Evolutionary conservation across 2,329 filamentous ascomycete species (phyloP).

Genomic region (Leptographium wingfieldii): DNA sequence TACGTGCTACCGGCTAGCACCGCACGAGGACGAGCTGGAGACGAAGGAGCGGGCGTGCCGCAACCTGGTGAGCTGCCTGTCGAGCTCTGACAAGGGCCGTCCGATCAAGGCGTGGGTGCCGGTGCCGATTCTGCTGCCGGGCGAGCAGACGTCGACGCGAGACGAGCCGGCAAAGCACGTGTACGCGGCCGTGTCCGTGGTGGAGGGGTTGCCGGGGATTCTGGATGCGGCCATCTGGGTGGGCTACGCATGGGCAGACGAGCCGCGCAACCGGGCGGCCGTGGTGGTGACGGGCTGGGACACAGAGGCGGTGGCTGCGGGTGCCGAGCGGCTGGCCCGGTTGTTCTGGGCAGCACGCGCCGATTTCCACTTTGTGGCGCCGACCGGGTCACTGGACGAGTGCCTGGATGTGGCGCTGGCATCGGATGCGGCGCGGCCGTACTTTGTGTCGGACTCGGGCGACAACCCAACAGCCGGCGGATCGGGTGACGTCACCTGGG

Average conservation of each 20-base stretch:
- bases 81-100: constrained; percentile 10
- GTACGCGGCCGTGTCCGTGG: constrained; percentile 31
- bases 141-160: constrained; percentile 42
- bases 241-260: constrained; percentile 43
- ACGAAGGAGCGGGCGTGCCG: constrained; percentile 38
- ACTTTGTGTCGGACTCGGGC: constrained; percentile 42
- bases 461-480: constrained; percentile 44
- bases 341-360: constrained; percentile 33
- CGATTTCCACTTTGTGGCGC: constrained; percentile 39
- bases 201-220: constrained; percentile 27
- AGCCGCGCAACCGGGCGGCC: constrained; percentile 35
- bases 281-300: constrained; percentile 41
- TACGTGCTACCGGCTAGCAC: constrained; percentile 40
- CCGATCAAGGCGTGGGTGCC: constrained; percentile 41
- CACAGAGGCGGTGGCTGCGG: constrained; percentile 20
- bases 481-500: constrained; percentile 41
- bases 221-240: constrained; percentile 43
- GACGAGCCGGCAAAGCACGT: constrained; percentile 37
- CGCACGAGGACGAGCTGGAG: constrained; percentile 36
- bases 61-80: constrained; percentile 31
- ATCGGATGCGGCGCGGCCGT: constrained; percentile 27
- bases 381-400: constrained; percentile 31
- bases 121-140: constrained; percentile 37
- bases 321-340: constrained; percentile 31
- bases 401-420: constrained; percentile 33